These are phyloP conservation scores for Mortierella sp. DNA, from an alignment of 371 early-diverging fungal species.

Conservation along the genomic window DNA sequence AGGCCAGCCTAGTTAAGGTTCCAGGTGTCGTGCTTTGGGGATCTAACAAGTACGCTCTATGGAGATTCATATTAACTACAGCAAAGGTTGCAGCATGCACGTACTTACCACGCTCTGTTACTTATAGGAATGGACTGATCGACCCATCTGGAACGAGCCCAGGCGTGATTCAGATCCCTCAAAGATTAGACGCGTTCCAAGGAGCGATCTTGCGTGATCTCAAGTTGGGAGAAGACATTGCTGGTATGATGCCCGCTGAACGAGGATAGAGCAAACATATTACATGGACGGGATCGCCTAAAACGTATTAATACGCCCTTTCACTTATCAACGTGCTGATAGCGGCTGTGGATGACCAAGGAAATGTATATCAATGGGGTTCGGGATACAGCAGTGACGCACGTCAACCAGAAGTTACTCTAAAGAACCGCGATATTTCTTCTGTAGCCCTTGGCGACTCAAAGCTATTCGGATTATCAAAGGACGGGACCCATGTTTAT, in stretches of 20 bases:
- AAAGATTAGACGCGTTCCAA: slow-evolving; percentile 41
- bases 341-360: slow-evolving; percentile 57
- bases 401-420: slow-evolving; percentile 41
- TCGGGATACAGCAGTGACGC: slow-evolving; percentile 35
- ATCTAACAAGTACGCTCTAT: slow-evolving; percentile 47
- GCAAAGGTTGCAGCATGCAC: neutral
- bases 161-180: slow-evolving; percentile 50
- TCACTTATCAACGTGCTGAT: neutral
- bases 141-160: slow-evolving; percentile 47
- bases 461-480: slow-evolving; percentile 35
- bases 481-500: slow-evolving; percentile 37
- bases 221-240: slow-evolving; percentile 52
- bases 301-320: neutral
- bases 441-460: slow-evolving; percentile 46
- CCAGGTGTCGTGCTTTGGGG: slow-evolving; percentile 59
- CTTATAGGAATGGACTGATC: slow-evolving; percentile 37
- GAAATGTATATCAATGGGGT: slow-evolving; percentile 59
- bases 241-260: slow-evolving; percentile 34
- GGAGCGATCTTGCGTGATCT: slow-evolving; percentile 53
- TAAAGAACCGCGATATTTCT: slow-evolving; percentile 45
- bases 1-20: slow-evolving; percentile 32
- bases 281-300: neutral
- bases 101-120: neutral
- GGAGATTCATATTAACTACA: neutral
- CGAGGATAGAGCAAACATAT: neutral